Conservation (phyloP, 148 eudicot genomes). For the Talinum fruticosum region DNA sequence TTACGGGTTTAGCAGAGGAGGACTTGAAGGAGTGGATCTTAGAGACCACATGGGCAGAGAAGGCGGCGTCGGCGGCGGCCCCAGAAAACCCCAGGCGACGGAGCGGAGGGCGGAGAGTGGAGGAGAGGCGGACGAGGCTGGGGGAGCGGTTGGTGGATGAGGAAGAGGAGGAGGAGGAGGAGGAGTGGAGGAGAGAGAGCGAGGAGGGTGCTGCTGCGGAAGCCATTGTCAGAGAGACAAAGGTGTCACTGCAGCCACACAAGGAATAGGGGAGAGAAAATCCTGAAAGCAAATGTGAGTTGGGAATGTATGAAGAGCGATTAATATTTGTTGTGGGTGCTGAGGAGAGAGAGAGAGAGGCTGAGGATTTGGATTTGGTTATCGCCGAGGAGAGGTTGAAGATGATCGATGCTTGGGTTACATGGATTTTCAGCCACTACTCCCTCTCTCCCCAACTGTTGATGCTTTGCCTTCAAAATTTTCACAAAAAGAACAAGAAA, state of each 20-base stretch:
- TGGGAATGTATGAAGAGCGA: conserved; percentile 1
- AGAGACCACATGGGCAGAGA: conserved; percentile 50
- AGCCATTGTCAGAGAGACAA: conserved; percentile 47
- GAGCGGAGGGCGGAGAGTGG: conserved; percentile 41
- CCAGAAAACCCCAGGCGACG: conserved; percentile 57
- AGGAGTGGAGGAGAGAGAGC: conserved; percentile 43
- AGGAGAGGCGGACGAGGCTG: conserved; percentile 35
- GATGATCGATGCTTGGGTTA: conserved; percentile 31
- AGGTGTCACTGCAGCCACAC: background rate
- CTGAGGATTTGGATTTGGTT: conserved; percentile 34
- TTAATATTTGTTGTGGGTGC: conserved; percentile 2
- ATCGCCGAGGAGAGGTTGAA: conserved; percentile 58
- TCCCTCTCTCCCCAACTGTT: background rate
- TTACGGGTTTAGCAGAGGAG: conserved; percentile 30
- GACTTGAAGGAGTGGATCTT: conserved; percentile 39
- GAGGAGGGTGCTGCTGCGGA: conserved; percentile 61
- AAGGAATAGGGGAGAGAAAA: too few species aligned
- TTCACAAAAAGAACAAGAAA: background rate
- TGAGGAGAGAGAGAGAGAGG: conserved; percentile 1
- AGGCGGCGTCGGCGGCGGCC: conserved; percentile 42
- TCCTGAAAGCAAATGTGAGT: conserved; percentile 6
- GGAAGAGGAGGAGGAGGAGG: conserved; percentile 39
- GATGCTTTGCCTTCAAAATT: background rate
- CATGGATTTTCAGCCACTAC: conserved; percentile 15
- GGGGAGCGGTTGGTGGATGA: conserved; percentile 38